Evolutionary conservation across 352 stramenopile genomes (phyloP).

Genomic region (Phytophthora brassicae): DNA sequence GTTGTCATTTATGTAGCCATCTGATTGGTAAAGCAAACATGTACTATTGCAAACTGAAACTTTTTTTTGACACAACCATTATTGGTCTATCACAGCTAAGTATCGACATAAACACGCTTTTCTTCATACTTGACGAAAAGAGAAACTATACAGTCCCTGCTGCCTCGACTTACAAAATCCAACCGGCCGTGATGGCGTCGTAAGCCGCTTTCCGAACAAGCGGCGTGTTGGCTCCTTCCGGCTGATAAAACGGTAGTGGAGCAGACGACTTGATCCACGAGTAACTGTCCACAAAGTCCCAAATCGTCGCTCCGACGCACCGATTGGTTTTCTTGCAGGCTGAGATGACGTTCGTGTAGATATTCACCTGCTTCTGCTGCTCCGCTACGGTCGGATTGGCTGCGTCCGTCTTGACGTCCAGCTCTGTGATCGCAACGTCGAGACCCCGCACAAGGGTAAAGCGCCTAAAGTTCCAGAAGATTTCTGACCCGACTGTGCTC

Average conservation of each 20-base stretch:
- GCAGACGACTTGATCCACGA: slow-evolving; percentile 22
- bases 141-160: neutral
- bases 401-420: slow-evolving; percentile 29
- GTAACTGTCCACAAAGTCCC: slow-evolving; percentile 35
- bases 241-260: slow-evolving; percentile 33
- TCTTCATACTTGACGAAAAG: neutral
- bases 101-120: neutral
- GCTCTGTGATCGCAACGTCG: slow-evolving; percentile 34
- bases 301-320: slow-evolving; percentile 29
- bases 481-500: slow-evolving; percentile 14
- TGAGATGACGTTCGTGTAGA: slow-evolving; percentile 30
- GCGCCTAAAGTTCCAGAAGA: slow-evolving; percentile 32
- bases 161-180: slow-evolving; percentile 22
- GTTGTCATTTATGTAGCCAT: too few relatives aligned
- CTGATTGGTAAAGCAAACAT: too few relatives aligned
- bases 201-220: slow-evolving; percentile 34
- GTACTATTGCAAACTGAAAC: too few relatives aligned
- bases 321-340: slow-evolving; percentile 34
- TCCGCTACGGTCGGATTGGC: slow-evolving; percentile 27
- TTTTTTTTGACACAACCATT: neutral
- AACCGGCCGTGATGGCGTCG: slow-evolving; percentile 30
- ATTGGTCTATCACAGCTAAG: too few relatives aligned
- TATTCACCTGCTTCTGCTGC: slow-evolving; percentile 29
- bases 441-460: slow-evolving; percentile 25
- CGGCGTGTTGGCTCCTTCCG: slow-evolving; percentile 22